Evolutionary conservation across 148 eudicot species (phyloP), one percentile per base, ranked within the genome.

Genomic region (Vaccinium myrtillus): DNA sequence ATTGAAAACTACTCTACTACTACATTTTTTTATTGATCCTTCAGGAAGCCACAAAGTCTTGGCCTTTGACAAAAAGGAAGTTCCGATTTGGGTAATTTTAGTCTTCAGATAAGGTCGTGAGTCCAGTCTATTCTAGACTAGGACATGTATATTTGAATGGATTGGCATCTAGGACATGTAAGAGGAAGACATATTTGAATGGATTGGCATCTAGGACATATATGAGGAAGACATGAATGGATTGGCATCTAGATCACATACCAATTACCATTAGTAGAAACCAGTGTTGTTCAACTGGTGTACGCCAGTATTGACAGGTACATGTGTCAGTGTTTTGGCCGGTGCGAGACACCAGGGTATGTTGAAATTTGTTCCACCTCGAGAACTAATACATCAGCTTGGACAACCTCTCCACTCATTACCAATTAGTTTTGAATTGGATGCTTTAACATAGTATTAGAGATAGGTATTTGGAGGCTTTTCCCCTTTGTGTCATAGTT

Each of bases 121-220:
- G 51, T 75, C 80, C 74, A 76, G 74, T 76, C 81, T 59, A 76
- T 55, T 36, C 39, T 39, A 56, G 70, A 83, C 71, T 56, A 43
- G 21, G 85, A 83, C 80, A 11, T 54, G 14, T n/a, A 43, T 43
- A 43, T 43, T 43, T 43, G 46, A 43, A 43, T n/a, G 49, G 21
- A 39, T 39, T 78, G 55, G 48, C 48, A 78, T 78, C 18, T 32
- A 32, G 23, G 71, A 65, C 71, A 65, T 65, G 32, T 10, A 8
- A 23, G 71, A 65, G 71, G 71, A 65, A 65, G 71, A 23, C 32
- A 65, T 2, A 27, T 32, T 56, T 36, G 82, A 48, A 48, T n/a
- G 49, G 21, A 39, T 39, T 78, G 55, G 48, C 48, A 78, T 78
- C 18, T 32, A 32, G 23, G 71, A 65, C 71, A 65, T 65, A 12